These are phyloP conservation scores for Sporothrix brunneoviolacea DNA, from an alignment of 2,329 filamentous ascomycete species.

Conservation along the genomic window DNA sequence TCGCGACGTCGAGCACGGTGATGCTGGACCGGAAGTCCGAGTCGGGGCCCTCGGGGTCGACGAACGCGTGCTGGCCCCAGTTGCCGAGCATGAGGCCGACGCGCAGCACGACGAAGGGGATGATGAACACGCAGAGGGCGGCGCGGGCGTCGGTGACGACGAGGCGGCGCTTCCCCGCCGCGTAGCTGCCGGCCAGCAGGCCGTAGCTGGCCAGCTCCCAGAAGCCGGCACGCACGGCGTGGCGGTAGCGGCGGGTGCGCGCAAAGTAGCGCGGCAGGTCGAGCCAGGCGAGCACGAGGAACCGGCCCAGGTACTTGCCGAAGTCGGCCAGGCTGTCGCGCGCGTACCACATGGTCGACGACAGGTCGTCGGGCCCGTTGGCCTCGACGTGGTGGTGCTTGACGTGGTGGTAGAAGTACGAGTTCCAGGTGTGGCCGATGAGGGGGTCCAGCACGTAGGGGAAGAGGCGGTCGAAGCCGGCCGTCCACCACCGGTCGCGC, in stretches of 20 bases:
- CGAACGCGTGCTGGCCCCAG: conserved; percentile 78
- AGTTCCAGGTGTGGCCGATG: conserved; percentile 80
- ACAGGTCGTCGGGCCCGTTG: conserved; percentile 70
- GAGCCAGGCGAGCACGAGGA: conserved; percentile 66
- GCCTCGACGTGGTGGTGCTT: conserved; percentile 79
- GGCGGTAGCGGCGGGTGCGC: conserved; percentile 48
- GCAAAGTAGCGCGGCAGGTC: conserved; percentile 70
- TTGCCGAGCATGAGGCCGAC: conserved; percentile 74
- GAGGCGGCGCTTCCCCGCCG: conserved; percentile 26
- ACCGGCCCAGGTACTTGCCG: conserved; percentile 64
- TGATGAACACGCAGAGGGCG: conserved; percentile 56
- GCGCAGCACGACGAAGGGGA: conserved; percentile 61
- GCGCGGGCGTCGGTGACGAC: conserved; percentile 42
- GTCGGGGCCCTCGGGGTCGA: conserved; percentile 66
- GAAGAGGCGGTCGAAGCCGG: conserved; percentile 55
- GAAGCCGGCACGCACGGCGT: conserved; percentile 49
- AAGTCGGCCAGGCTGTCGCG: conserved; percentile 62
- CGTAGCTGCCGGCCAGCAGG: conserved; percentile 40
- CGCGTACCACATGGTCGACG: conserved; percentile 69
- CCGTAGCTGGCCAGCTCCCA: conserved; percentile 57
- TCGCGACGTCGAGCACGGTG: conserved; percentile 70
- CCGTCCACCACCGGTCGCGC: conserved; percentile 34
- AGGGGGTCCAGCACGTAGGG: conserved; percentile 69
- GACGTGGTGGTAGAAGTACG: conserved; percentile 79
- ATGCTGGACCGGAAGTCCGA: conserved; percentile 76